Base-by-base conservation (phyloP, 140 eudicot species). In the Cichorium intybus region DNA sequence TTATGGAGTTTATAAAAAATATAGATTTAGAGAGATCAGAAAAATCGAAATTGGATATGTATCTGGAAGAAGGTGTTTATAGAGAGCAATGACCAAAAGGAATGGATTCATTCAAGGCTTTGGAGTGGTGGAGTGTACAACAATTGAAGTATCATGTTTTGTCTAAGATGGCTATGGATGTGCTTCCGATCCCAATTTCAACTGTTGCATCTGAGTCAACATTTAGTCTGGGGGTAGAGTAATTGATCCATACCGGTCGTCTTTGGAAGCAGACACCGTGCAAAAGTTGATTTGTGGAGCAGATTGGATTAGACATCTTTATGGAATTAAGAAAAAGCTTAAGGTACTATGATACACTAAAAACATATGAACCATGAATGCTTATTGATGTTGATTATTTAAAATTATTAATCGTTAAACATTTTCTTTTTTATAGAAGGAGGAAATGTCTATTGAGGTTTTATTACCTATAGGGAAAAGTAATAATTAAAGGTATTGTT, bases 151-250 rank as follows among this genome's bases (percentile, higher is more conserved):
- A 34, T 20, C 65, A 0, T 35, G 50, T 60, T 34, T 35, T 35
- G 21, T 60, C 65, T 5, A 34, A 60, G 17, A 60, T 60, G 65
- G n/a, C n/a, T n/a, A n/a, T n/a, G n/a, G n/a, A n/a, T n/a, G n/a
- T n/a, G n/a, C n/a, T n/a, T n/a, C n/a, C n/a, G n/a, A n/a, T n/a
- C n/a, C n/a, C n/a, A n/a, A n/a, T n/a, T n/a, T n/a, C n/a, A n/a
- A n/a, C n/a, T n/a, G n/a, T n/a, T n/a, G n/a, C n/a, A n/a, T n/a
- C n/a, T n/a, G n/a, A n/a, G n/a, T 26, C 65, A 59, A 59, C 65
- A 20, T 35, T 20, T 59, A 59, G 50, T 17, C 2, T 5, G 31
- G 64, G 10, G 65, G 31, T 5, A 59, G 65, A 35, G 50, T 60
- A 2, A 60, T 35, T 22, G 50, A 60, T 35, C n/a, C n/a, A n/a